phyloP scores from a whole-genome alignment of 805 yeast species.

The Tetrapisispora taiwanensis region DNA sequence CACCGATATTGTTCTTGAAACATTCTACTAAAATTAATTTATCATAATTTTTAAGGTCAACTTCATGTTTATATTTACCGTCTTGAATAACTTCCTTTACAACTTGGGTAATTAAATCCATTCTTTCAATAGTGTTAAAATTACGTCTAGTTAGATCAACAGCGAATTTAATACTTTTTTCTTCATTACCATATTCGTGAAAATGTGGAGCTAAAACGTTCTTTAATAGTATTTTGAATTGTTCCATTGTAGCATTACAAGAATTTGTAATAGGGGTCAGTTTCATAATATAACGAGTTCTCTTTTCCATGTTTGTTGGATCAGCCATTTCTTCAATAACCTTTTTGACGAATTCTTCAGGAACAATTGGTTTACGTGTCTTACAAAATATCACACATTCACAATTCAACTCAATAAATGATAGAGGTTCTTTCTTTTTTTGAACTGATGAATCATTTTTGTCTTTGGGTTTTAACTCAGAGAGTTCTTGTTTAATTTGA shows the following conservation, averaged over 20 bases:
- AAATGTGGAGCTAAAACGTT: constrained; percentile 60
- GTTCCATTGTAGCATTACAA: constrained; percentile 60
- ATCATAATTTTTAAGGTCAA: constrained; percentile 72
- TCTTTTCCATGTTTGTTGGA: constrained; percentile 36
- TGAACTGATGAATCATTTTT: constrained; percentile 18
- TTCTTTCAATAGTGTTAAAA: constrained; percentile 61
- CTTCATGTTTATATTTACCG: constrained; percentile 49
- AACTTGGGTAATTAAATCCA: constrained; percentile 59
- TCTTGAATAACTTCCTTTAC: constrained; percentile 65
- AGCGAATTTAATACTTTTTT: constrained; percentile 48
- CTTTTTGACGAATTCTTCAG: constrained; percentile 56
- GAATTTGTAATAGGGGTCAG: constrained; percentile 72
- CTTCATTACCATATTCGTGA: constrained; percentile 35
- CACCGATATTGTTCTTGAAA: constrained; percentile 79
- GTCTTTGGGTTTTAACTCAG: constrained; percentile 39
- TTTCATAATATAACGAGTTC: constrained; percentile 66
- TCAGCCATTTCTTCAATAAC: constrained; percentile 53
- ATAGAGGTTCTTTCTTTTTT: constrained; percentile 38
- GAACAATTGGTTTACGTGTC: constrained; percentile 66
- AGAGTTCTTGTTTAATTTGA: constrained; percentile 60
- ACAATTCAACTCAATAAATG: constrained; percentile 56
- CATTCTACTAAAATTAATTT: constrained; percentile 77
- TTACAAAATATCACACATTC: constrained; percentile 83
- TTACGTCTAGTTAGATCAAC: constrained; percentile 72
- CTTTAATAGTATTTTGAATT: constrained; percentile 48